Conservation (phyloP, 2,329 filamentous ascomycete species). For the Septoria petroselini region DNA sequence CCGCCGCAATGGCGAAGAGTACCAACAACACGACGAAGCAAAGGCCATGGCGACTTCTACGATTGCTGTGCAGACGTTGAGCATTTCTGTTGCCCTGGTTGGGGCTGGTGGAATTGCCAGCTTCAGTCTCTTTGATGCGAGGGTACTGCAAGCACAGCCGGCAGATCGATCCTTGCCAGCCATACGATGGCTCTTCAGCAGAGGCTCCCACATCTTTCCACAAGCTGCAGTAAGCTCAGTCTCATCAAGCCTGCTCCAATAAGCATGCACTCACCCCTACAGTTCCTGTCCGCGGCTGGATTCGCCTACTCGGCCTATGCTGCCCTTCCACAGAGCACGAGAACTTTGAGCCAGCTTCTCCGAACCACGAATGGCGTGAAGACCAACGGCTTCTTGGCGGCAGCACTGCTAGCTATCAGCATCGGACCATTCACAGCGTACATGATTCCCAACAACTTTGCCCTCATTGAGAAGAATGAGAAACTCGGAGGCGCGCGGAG, state of each 20-base stretch:
- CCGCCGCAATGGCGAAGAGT: no score
- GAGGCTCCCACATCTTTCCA: constrained; percentile 32
- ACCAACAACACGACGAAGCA: background rate
- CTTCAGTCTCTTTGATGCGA: constrained; percentile 30
- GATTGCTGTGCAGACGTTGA: constrained; percentile 17
- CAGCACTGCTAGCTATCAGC: constrained; percentile 25
- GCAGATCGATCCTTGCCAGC: constrained; percentile 29
- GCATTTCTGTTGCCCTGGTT: constrained; percentile 28
- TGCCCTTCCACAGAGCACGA: constrained; percentile 18
- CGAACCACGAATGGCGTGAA: constrained; percentile 21
- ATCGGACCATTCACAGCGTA: constrained; percentile 29
- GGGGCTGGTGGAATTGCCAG: constrained; percentile 29
- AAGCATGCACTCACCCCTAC: background rate
- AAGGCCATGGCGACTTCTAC: constrained; percentile 2
- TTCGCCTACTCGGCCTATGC: constrained; percentile 31
- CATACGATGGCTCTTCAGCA: constrained; percentile 30
- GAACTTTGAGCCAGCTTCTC: constrained; percentile 17
- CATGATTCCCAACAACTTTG: constrained; percentile 33
- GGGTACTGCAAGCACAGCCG: constrained; percentile 30
- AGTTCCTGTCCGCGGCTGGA: constrained; percentile 23
- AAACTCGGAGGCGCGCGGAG: constrained; percentile 29
- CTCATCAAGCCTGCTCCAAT: background rate
- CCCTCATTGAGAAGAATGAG: constrained; percentile 33
- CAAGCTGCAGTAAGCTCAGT: constrained; percentile 18
- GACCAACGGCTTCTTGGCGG: constrained; percentile 27